Evolutionary conservation across 305 asterid species (phyloP), one percentile per base, ranked within the genome.

Genomic region (Fraxinus velutina): DNA sequence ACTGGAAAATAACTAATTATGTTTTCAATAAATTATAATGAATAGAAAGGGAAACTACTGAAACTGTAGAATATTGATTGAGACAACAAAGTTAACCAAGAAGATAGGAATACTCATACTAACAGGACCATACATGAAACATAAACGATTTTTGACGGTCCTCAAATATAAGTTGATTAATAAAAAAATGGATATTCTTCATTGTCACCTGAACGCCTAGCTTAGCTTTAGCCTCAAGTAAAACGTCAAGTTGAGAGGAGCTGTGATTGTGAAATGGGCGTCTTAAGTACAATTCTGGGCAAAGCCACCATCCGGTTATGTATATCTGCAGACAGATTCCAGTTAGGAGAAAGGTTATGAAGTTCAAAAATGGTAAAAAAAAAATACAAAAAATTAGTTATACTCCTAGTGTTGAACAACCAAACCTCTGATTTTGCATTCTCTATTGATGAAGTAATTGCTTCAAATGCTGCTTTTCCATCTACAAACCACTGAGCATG

Each of bases 261-360:
- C 88, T 86, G 85, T 93, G 87, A 75, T 85, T 82, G 70, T 89
- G 89, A 85, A 90, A 95, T 77, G 98, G 98, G 72, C 98, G 97
- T 85, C 94, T 90, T 78, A 95, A 90, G 81, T 91, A 95, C 83
- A 95, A 84, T 82, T 95, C 99, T 9, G 99, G 99, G 90, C 99
- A 93, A 88, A 95, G 90, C 99, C 99, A 95, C 99, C 99, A 95
- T 75, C 99, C 99, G n/a, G 99, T 95, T 82, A 95, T 92, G 89
- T 89, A 95, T 86, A 95, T 91, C 99, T 95, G 92, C 79, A 84
- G 44, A 82, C 77, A 83, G 70, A 37, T 17, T 36, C 57, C 27
- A 75, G 80, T 80, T 78, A 80, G 75, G 83, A 83, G 76, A 83
- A 80, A 77, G 64, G 70, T 57, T 77, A 71, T 17, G 79, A 44